phyloP scores from a whole-genome alignment of 345 rosid species.

The Melaleuca quinquenervia region DNA sequence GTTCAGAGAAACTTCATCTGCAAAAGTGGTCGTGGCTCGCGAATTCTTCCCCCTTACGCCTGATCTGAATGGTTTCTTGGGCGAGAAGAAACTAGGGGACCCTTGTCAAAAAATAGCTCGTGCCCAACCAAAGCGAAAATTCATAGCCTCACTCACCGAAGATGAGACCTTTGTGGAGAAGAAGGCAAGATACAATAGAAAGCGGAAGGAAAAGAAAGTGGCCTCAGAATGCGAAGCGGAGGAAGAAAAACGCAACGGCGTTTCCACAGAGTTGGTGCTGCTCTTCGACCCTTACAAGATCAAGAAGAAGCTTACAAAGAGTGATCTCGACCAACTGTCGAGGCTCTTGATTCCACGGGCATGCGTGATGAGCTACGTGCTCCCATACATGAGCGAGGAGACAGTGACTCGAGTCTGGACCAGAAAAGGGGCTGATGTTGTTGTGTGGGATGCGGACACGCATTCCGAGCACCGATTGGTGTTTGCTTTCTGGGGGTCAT shows the following conservation, averaged over 20 bases:
- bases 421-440: background rate
- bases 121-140: background rate
- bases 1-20: background rate
- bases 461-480: background rate
- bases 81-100: background rate
- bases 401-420: background rate
- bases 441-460: background rate
- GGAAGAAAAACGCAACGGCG: background rate
- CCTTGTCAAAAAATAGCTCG: background rate
- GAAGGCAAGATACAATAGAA: background rate
- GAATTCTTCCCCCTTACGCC: background rate
- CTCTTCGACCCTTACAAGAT: background rate
- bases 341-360: background rate
- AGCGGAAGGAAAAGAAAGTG: background rate
- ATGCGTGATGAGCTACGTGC: background rate
- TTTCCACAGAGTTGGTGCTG: background rate
- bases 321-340: background rate
- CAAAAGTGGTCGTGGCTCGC: background rate
- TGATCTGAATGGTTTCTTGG: background rate
- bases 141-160: background rate
- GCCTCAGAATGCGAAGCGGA: background rate
- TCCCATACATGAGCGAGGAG: background rate
- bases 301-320: background rate
- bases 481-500: background rate
- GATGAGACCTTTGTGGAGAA: background rate